Conservation (phyloP, 2,329 filamentous ascomycete species). For the Colletotrichum tabaci region DNA sequence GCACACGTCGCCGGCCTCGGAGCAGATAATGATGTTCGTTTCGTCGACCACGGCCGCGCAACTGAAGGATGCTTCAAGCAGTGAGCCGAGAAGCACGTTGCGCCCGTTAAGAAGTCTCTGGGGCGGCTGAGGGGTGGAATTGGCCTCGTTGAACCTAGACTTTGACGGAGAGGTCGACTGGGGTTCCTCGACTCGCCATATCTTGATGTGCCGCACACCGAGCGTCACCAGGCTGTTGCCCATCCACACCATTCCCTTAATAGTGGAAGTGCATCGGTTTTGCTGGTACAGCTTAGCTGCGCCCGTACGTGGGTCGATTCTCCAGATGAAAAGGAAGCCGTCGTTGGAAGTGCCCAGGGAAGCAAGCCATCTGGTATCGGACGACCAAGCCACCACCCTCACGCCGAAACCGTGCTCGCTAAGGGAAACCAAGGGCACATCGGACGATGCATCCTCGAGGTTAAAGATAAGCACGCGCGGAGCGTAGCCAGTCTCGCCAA, state of each 20-base stretch:
- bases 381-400: constrained; percentile 88
- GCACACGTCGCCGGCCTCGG: constrained; percentile 92
- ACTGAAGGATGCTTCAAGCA: constrained; percentile 89
- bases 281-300: constrained; percentile 85
- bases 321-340: constrained; percentile 94
- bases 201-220: constrained; percentile 91
- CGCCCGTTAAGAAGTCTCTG: constrained; percentile 86
- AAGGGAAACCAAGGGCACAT: constrained; percentile 86
- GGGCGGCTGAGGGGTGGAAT: constrained; percentile 45
- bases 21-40: constrained; percentile 84
- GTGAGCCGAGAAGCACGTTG: constrained; percentile 86
- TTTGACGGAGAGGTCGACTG: constrained; percentile 74
- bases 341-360: constrained; percentile 92
- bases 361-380: constrained; percentile 87
- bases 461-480: constrained; percentile 93
- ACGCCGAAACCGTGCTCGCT: constrained; percentile 94
- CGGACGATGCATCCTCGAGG: constrained; percentile 83
- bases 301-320: constrained; percentile 85
- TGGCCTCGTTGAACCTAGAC: constrained; percentile 62
- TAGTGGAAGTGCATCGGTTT: constrained; percentile 89
- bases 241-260: constrained; percentile 93
- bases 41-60: constrained; percentile 81
- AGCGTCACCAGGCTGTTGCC: constrained; percentile 87
- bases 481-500: constrained; percentile 95
- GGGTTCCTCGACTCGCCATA: constrained; percentile 87